Evolutionary conservation across 2,329 filamentous ascomycete species (phyloP).

Genomic region (Trichoderma guizhouense): DNA sequence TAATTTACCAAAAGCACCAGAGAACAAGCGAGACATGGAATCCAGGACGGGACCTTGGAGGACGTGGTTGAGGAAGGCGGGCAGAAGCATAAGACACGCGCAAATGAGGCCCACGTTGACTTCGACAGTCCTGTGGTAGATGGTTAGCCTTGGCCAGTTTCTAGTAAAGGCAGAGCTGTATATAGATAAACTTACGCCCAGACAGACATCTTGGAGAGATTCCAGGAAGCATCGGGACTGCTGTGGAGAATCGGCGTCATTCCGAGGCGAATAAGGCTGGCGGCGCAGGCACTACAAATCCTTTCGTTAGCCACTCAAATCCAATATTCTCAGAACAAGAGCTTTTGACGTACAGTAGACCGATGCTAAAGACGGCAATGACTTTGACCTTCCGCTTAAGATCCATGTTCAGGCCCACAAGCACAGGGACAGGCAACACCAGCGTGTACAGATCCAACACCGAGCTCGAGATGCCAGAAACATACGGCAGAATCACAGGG

Average conservation of each 20-base stretch:
- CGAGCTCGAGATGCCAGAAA: neutral
- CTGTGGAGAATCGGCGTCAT: neutral
- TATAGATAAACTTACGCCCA: neutral
- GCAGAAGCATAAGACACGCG: neutral
- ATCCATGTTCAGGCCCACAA: neutral
- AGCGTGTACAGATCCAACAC: neutral
- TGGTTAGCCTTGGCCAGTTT: no score
- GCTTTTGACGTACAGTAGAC: neutral
- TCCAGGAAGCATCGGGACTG: neutral
- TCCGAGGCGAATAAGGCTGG: neutral
- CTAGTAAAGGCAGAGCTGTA: neutral
- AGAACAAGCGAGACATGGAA: neutral
- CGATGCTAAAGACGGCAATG: neutral
- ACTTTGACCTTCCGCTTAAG: neutral
- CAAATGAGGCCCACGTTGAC: neutral
- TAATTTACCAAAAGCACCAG: neutral
- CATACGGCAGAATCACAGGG: neutral
- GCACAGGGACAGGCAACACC: neutral
- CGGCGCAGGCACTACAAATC: neutral
- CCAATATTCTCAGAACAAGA: no score
- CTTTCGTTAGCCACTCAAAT: neutral
- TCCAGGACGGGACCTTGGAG: neutral
- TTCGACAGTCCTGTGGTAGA: neutral
- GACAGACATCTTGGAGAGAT: neutral
- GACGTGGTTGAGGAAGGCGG: neutral